A percentile compares a stretch with the other conserved stretches of the same genome.
Conservation (phyloP, 148 eudicot species). For the Tetragonia tetragonoides region DNA sequence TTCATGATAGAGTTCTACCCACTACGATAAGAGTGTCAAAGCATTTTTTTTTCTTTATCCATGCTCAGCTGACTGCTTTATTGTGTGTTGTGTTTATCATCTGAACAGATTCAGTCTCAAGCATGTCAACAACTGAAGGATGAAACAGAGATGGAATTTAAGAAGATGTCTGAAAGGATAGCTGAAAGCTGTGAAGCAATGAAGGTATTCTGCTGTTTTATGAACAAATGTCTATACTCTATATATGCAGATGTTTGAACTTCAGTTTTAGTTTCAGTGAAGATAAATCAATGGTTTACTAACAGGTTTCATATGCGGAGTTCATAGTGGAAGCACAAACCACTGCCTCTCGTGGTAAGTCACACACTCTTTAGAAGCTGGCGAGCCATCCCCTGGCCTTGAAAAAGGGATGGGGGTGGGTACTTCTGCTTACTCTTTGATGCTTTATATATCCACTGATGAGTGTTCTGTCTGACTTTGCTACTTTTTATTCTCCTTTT, state of each 20-base stretch:
- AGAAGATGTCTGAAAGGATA: conserved; percentile 66
- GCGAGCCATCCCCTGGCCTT: no score
- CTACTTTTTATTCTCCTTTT: not conserved
- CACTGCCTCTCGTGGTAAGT: conserved; percentile 67
- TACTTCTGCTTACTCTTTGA: no score
- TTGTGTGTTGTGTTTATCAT: conserved; percentile 5
- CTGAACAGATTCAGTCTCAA: conserved; percentile 64
- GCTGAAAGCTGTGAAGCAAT: conserved; percentile 64
- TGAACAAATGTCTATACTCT: not conserved
- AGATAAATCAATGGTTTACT: conserved; percentile 1
- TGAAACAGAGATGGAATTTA: conserved; percentile 70
- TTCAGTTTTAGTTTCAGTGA: not conserved
- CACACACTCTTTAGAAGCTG: not conserved
- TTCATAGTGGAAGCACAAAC: conserved; percentile 63
- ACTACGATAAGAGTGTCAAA: not conserved
- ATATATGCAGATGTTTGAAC: not conserved
- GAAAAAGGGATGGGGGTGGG: no score
- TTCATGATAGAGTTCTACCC: not conserved
- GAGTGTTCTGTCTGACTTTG: not conserved
- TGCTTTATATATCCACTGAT: not conserved
- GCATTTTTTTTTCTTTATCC: not conserved
- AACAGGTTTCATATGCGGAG: conserved; percentile 63
- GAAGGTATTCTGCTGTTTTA: conserved; percentile 43
- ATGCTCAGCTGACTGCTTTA: conserved; percentile 4
- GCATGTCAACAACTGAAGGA: conserved; percentile 68